Evolutionary conservation across 2,329 filamentous ascomycete genomes (phyloP).

Genomic region (Aspergillus sp.): DNA sequence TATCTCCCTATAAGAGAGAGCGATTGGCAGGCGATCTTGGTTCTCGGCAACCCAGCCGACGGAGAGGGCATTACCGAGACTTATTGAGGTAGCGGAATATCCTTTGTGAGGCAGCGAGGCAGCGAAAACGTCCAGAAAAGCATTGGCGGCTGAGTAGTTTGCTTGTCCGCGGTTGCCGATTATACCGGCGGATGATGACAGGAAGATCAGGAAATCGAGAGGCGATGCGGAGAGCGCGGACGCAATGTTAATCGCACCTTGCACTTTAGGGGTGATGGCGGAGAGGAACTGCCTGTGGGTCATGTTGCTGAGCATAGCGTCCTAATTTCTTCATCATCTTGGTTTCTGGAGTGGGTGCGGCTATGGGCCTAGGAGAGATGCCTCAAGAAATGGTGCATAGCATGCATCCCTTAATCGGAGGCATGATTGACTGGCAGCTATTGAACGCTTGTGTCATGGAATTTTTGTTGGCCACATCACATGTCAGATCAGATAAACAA

Average conservation of each 20-base stretch:
- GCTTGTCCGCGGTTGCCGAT: neutral
- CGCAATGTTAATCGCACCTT: neutral
- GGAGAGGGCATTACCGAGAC: neutral
- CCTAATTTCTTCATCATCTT: neutral
- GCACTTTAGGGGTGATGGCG: neutral
- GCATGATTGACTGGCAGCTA: neutral
- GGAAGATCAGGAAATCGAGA: neutral
- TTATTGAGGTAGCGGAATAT: neutral
- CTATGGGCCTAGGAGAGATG: neutral
- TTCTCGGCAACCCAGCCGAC: neutral
- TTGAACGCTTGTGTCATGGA: too few species aligned
- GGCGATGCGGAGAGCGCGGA: neutral
- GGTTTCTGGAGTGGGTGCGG: too few species aligned
- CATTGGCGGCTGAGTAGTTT: neutral
- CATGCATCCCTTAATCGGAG: neutral
- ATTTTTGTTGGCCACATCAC: too few species aligned
- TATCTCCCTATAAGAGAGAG: neutral
- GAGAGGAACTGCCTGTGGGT: neutral
- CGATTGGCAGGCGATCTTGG: neutral
- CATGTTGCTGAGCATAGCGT: neutral
- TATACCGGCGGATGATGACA: neutral
- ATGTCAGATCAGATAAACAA: too few species aligned
- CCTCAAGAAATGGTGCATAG: neutral
- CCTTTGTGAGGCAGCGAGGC: neutral
- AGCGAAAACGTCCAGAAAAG: neutral